Conservation (phyloP, 805 yeast species). For the Candida nonsorbophila region DNA sequence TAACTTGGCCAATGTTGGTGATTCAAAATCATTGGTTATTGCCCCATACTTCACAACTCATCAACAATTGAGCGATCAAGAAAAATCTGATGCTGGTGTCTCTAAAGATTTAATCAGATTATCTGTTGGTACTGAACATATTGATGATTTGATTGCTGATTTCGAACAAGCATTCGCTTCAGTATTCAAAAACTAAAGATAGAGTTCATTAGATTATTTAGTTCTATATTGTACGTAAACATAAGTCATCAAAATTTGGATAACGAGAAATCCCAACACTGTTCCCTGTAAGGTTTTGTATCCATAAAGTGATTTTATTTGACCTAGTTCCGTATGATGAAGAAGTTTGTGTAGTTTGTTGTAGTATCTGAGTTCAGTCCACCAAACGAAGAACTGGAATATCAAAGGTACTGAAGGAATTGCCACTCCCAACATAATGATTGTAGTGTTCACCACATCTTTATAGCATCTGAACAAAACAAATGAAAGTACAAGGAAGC, state of each 20-base stretch:
- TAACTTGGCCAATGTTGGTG: slow-evolving; percentile 96
- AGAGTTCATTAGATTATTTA: no score
- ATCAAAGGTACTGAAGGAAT: slow-evolving; percentile 5
- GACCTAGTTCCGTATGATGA: slow-evolving; percentile 7
- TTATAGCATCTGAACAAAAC: neutral
- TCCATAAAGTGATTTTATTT: slow-evolving; percentile 8
- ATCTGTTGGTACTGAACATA: slow-evolving; percentile 85
- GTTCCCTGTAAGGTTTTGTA: slow-evolving; percentile 5
- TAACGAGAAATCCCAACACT: slow-evolving; percentile 3
- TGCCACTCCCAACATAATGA: slow-evolving; percentile 1
- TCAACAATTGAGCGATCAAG: slow-evolving; percentile 81
- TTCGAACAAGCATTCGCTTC: slow-evolving; percentile 71
- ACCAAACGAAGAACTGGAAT: slow-evolving; percentile 5
- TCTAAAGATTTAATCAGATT: slow-evolving; percentile 84
- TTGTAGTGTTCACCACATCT: neutral
- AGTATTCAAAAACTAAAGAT: neutral
- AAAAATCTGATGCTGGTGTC: slow-evolving; percentile 80
- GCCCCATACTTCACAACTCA: slow-evolving; percentile 97
- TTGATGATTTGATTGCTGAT: slow-evolving; percentile 87
- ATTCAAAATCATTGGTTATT: slow-evolving; percentile 89
- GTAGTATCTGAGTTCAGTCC: slow-evolving; percentile 7
- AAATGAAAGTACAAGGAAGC: slow-evolving; percentile 1
- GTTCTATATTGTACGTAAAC: neutral
- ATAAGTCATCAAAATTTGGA: slow-evolving; percentile 3
- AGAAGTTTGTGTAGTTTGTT: slow-evolving; percentile 5